phyloP scores from a whole-genome alignment of 768 basidiomycete species.

The Agaricus subrufescens region DNA sequence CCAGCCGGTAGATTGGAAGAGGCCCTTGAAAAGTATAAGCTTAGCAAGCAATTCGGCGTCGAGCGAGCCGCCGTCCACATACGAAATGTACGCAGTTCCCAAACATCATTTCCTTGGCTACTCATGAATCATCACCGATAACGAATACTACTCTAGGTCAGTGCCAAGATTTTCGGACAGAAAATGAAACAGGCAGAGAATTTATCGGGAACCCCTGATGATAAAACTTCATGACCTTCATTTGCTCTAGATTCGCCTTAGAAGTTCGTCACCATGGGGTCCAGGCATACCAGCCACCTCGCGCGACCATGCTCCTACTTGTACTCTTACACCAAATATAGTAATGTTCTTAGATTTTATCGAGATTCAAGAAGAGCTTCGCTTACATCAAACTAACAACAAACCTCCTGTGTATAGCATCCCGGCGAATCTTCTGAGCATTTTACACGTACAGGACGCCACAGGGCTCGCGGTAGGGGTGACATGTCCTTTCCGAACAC shows the following conservation, averaged over 20 bases:
- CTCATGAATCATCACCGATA: slow-evolving; percentile 10
- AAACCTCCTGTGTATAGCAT: not conserved
- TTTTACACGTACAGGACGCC: not conserved
- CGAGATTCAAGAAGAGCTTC: not conserved
- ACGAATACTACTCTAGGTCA: slow-evolving; percentile 45
- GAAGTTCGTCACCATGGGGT: not conserved
- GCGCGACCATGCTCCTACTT: not conserved
- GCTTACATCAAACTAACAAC: not conserved
- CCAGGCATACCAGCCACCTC: not conserved
- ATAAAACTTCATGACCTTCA: slow-evolving; percentile 14
- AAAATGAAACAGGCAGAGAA: slow-evolving; percentile 45
- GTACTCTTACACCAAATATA: not conserved
- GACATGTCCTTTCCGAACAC: not conserved
- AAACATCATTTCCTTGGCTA: not conserved
- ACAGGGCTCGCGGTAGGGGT: not conserved
- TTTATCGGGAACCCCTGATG: slow-evolving; percentile 28
- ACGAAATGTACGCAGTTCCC: slow-evolving; percentile 55
- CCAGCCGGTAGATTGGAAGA: slow-evolving; percentile 77
- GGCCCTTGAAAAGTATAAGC: slow-evolving; percentile 77
- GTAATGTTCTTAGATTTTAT: not conserved
- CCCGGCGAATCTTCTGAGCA: not conserved
- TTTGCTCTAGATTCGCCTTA: not conserved
- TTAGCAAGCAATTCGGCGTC: slow-evolving; percentile 71
- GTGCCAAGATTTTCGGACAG: slow-evolving; percentile 74
- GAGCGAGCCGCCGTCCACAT: slow-evolving; percentile 81